Evolutionary conservation across 73 alveolate genomes (phyloP), one percentile per base, ranked within the genome.

Genomic region (Tetrahymena thermophila): DNA sequence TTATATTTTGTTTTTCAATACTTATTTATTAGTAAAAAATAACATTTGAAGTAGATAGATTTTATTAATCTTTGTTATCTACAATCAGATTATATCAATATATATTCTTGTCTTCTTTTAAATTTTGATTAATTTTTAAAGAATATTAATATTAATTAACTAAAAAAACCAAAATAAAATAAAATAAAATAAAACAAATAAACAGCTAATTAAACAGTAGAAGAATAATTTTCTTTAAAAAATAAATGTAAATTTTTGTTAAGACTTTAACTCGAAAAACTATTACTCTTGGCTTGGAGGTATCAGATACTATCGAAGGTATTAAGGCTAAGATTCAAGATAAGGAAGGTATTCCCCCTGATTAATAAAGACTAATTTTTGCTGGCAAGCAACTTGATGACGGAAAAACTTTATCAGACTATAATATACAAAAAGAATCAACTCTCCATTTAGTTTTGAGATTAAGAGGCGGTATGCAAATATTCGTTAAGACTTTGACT

Each of bases 331-430:
- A 95, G 42, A 95, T 95, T 83, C 93, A 95, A 95, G 96, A 95
- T 34, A 95, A 85, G 94, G 97, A 95, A 93, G 97, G 97, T 28
- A 95, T 95, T 94, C 97, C 97, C 19, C 94, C 94, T 19, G 96
- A 95, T 93, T 42, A 95, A 93, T 40, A 95, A 38, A 95, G 97
- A 95, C 94, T 95, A 23, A 93, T 95, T 37, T 95, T 95, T 43
- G 96, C 96, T 8, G 97, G 97, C 15, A 93, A 56, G 0, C 35
- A 95, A 93, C 93, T 95, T 85, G 97, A 95, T 37, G 94, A 95
- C 34, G 96, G 96, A 28, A 93, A 94, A 95, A 95, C 97, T 25
- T 44, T 95, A 21, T 93, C 94, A 31, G 96, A 95, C 50, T 95
- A 95, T 43, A 95, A 95, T 94, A 95, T 95, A 7, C 84, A 95